A percentile compares a stretch with the other conserved stretches of the same genome.
These are phyloP conservation scores for Crithidia acanthocephali DNA, from an alignment of 208 protist species.

Conservation along the genomic window DNA sequence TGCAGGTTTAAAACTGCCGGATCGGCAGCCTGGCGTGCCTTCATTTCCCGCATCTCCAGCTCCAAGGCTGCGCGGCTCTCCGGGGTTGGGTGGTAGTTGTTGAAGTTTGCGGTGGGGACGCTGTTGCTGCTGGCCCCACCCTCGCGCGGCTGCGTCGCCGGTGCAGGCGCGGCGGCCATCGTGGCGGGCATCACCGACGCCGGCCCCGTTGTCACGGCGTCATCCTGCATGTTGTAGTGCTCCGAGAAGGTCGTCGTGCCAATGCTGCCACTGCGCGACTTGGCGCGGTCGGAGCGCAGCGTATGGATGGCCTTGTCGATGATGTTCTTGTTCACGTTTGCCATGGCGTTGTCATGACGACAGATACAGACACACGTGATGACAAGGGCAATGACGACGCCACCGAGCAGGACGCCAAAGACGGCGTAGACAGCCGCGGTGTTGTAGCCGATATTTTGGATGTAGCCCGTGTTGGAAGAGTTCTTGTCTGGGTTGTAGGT, in stretches of 20 bases:
- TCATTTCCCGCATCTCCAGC: slow-evolving; percentile 28
- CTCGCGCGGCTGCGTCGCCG: neutral
- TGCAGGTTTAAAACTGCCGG: slow-evolving; percentile 1
- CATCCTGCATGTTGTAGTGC: slow-evolving; percentile 13
- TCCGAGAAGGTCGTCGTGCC: neutral
- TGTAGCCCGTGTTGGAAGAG: neutral
- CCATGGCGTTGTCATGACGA: slow-evolving; percentile 8
- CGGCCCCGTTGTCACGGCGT: neutral
- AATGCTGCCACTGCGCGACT: neutral
- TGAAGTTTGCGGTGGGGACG: no score
- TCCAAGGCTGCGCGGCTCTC: neutral
- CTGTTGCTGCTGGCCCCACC: no score
- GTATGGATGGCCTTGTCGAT: slow-evolving; percentile 23
- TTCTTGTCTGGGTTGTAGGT: slow-evolving; percentile 13
- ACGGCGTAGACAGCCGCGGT: slow-evolving; percentile 9
- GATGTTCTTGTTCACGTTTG: slow-evolving; percentile 23
- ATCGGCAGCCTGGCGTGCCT: neutral
- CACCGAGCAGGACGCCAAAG: slow-evolving; percentile 22
- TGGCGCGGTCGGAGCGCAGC: slow-evolving; percentile 5
- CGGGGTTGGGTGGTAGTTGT: neutral
- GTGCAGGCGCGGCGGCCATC: neutral
- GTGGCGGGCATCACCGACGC: neutral
- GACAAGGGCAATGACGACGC: slow-evolving; percentile 12
- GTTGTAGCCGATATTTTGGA: slow-evolving; percentile 15
- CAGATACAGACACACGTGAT: slow-evolving; percentile 22